phyloP scores from a whole-genome alignment of 192 early-diverging fungal species.

The Coemansia sp. region DNA sequence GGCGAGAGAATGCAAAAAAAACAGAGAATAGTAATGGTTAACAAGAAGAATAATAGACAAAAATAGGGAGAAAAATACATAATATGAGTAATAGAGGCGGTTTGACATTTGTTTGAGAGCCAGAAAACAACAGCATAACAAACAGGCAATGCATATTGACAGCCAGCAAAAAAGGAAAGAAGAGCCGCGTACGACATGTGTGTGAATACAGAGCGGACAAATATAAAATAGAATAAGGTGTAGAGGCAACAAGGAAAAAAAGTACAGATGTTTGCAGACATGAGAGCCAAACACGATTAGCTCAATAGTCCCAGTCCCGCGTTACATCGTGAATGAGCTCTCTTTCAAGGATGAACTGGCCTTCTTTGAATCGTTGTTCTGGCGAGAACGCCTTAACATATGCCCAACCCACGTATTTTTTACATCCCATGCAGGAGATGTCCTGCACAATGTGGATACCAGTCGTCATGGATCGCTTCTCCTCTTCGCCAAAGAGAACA shows the following conservation, averaged over 20 bases:
- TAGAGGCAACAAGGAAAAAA: slow-evolving; percentile 3
- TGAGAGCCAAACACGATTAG: no score
- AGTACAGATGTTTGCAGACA: slow-evolving; percentile 3
- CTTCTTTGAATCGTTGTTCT: slow-evolving; percentile 49
- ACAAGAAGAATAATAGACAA: slow-evolving; percentile 11
- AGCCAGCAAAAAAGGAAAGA: neutral
- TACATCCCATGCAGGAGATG: slow-evolving; percentile 48
- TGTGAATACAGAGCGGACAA: slow-evolving; percentile 8
- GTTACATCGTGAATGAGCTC: slow-evolving; percentile 39
- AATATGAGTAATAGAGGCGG: slow-evolving; percentile 4
- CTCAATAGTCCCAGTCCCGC: slow-evolving; percentile 37
- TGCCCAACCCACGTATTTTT: slow-evolving; percentile 51
- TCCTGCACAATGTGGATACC: slow-evolving; percentile 51
- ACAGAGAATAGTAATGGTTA: neutral
- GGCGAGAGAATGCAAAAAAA: neutral
- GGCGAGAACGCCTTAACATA: slow-evolving; percentile 40
- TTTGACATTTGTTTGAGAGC: neutral
- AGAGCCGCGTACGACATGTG: neutral
- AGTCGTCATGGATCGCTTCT: slow-evolving; percentile 51
- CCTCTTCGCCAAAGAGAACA: slow-evolving; percentile 37
- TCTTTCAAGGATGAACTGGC: slow-evolving; percentile 50
- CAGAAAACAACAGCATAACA: neutral
- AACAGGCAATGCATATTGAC: neutral
- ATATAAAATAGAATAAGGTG: neutral
- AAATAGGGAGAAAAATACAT: slow-evolving; percentile 11